A percentile compares a stretch with the other conserved stretches of the same genome.
These are phyloP conservation scores for Penicillium steckii DNA, from an alignment of 495 filamentous ascomycete species.

Conservation along the genomic window DNA sequence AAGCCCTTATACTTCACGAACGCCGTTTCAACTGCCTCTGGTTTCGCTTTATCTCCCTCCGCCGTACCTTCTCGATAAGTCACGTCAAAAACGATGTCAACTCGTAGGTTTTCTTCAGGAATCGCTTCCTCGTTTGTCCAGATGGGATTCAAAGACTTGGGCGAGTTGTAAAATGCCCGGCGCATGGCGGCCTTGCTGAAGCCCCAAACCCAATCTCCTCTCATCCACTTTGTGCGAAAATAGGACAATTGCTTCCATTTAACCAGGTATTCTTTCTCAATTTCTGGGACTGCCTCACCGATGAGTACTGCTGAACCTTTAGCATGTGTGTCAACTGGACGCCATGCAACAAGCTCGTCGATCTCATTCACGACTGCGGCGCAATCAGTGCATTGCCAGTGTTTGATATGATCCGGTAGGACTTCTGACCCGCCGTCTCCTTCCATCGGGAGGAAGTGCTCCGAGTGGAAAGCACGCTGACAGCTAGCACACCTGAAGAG, in stretches of 20 bases:
- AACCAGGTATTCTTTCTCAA: conserved; percentile 83
- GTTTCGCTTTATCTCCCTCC: conserved; percentile 38
- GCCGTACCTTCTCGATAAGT: conserved; percentile 49
- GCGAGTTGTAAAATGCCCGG: conserved; percentile 68
- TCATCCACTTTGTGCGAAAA: conserved; percentile 77
- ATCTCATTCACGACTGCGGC: conserved; percentile 56
- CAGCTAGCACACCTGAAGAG: conserved; percentile 81
- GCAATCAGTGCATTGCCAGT: conserved; percentile 80
- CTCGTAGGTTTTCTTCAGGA: conserved; percentile 74
- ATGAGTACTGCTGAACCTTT: conserved; percentile 41
- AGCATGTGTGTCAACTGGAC: conserved; percentile 55
- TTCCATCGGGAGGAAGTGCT: conserved; percentile 57
- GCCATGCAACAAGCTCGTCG: conserved; percentile 80
- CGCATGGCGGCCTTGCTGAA: conserved; percentile 61
- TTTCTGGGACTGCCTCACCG: conserved; percentile 59
- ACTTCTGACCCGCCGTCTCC: conserved; percentile 36
- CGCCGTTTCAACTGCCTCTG: conserved; percentile 51
- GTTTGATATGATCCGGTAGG: conserved; percentile 59
- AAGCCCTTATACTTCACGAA: conserved; percentile 93
- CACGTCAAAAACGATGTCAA: conserved; percentile 87
- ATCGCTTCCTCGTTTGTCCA: conserved; percentile 77
- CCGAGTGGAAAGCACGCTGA: conserved; percentile 75
- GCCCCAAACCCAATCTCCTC: conserved; percentile 89
- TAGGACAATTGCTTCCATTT: conserved; percentile 84
- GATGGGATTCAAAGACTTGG: conserved; percentile 61